Percentiles rank a stretch among this genome's conserved stretches.
These are phyloP conservation scores for Glutinoglossum americanum DNA, from an alignment of 495 filamentous ascomycete species.

Conservation along the genomic window DNA sequence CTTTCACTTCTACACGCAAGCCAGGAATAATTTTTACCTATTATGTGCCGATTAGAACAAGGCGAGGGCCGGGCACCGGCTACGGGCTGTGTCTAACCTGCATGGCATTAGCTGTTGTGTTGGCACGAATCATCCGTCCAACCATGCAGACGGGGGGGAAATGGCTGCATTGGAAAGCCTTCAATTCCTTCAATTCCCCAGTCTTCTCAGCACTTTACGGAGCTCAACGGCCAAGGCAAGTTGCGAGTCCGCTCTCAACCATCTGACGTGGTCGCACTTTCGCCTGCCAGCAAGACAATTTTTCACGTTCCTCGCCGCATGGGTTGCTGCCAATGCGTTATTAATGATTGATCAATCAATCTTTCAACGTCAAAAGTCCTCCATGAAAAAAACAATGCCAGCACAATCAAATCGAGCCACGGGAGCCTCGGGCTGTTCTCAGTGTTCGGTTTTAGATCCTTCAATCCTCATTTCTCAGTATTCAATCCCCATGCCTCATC, in stretches of 20 bases:
- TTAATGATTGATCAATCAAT: background rate
- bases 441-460: background rate
- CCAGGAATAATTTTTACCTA: background rate
- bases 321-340: background rate
- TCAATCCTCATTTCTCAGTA: too few species aligned
- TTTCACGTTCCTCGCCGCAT: background rate
- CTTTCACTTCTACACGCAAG: background rate
- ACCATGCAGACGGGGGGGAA: background rate
- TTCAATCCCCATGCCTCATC: background rate
- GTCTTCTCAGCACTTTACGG: background rate
- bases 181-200: background rate
- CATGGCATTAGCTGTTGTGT: slow-evolving; percentile 1
- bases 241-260: background rate
- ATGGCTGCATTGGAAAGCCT: background rate
- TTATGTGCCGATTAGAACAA: background rate
- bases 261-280: slow-evolving; percentile 1
- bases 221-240: background rate
- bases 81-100: background rate
- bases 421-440: background rate
- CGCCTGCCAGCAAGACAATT: background rate
- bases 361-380: too few species aligned
- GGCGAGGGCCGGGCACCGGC: background rate
- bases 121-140: background rate
- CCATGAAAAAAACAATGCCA: too few species aligned
- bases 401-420: background rate